phyloP scores from a whole-genome alignment of 768 basidiomycete species.

The Psilocybe tampanensis region DNA sequence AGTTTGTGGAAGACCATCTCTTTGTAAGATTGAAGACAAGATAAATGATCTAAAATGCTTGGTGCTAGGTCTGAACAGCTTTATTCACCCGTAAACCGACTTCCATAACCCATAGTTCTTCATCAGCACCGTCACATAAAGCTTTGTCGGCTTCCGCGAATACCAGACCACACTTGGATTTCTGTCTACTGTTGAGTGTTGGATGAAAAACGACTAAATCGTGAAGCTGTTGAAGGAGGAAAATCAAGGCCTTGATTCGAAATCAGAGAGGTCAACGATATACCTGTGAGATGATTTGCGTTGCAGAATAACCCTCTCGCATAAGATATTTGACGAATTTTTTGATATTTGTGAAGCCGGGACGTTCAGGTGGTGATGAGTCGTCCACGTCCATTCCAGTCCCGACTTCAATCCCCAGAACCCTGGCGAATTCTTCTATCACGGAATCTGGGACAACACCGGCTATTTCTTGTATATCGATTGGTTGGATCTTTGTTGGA shows the following conservation, averaged over 20 bases:
- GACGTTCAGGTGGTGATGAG: conserved; percentile 28
- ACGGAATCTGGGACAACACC: conserved; percentile 86
- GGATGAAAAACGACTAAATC: conserved; percentile 87
- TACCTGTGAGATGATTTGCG: conserved; percentile 89
- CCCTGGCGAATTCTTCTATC: conserved; percentile 66
- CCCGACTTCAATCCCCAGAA: conserved; percentile 71
- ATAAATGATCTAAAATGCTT: neutral
- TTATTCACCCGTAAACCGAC: conserved; percentile 81
- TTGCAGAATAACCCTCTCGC: conserved; percentile 90
- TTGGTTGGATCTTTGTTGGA: conserved; percentile 71
- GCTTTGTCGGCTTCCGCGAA: conserved; percentile 97
- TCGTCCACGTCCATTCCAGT: conserved; percentile 58
- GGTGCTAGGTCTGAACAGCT: conserved; percentile 41
- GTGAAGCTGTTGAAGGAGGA: conserved; percentile 65
- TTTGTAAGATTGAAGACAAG: neutral
- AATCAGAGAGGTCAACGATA: conserved; percentile 19
- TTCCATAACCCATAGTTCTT: conserved; percentile 93
- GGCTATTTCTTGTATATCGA: conserved; percentile 94
- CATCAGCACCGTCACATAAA: conserved; percentile 94
- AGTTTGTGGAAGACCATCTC: conserved; percentile 19
- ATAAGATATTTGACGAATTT: conserved; percentile 75
- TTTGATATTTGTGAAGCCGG: conserved; percentile 64
- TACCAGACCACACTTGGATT: conserved; percentile 76
- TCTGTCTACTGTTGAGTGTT: conserved; percentile 76
- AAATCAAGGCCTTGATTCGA: neutral